phyloP scores from a whole-genome alignment of 441 rosid genomes.

The Populus tomentosa region DNA sequence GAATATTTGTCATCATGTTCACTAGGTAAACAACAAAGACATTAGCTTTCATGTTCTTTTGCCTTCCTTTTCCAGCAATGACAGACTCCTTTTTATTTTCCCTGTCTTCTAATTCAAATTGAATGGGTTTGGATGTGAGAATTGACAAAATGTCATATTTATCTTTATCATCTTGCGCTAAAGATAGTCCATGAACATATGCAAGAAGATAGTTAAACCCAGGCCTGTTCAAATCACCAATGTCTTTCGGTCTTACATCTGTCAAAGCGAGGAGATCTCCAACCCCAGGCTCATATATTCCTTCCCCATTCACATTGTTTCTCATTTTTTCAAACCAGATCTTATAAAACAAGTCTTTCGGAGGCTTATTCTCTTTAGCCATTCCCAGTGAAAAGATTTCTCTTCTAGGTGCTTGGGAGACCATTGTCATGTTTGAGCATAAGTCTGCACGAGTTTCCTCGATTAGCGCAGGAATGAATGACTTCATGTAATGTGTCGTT shows the following conservation, averaged over 20 bases:
- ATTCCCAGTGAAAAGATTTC: constrained; percentile 8
- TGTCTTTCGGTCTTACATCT: constrained; percentile 22
- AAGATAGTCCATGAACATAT: constrained; percentile 16
- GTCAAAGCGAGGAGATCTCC: constrained; percentile 39
- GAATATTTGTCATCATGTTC: not conserved
- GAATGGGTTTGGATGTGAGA: not conserved
- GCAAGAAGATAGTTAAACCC: constrained; percentile 29
- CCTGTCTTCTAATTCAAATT: not conserved
- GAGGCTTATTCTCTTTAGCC: constrained; percentile 8
- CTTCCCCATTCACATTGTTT: not conserved
- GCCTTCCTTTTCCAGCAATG: not conserved
- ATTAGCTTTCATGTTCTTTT: not conserved
- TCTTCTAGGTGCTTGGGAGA: constrained; percentile 18
- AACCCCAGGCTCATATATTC: constrained; percentile 16
- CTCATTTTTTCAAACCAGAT: constrained; percentile 8
- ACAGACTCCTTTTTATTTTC: constrained; percentile 15
- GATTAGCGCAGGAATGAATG: not conserved
- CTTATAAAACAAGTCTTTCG: constrained; percentile 17
- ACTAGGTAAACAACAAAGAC: not conserved
- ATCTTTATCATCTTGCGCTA: not conserved
- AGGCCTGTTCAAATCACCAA: constrained; percentile 31
- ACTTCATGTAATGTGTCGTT: not conserved
- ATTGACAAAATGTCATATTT: not conserved
- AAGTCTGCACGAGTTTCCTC: constrained; percentile 5
- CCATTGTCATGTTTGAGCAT: not conserved